Conservation (phyloP, 441 rosid species). For the Omphalea diandra region DNA sequence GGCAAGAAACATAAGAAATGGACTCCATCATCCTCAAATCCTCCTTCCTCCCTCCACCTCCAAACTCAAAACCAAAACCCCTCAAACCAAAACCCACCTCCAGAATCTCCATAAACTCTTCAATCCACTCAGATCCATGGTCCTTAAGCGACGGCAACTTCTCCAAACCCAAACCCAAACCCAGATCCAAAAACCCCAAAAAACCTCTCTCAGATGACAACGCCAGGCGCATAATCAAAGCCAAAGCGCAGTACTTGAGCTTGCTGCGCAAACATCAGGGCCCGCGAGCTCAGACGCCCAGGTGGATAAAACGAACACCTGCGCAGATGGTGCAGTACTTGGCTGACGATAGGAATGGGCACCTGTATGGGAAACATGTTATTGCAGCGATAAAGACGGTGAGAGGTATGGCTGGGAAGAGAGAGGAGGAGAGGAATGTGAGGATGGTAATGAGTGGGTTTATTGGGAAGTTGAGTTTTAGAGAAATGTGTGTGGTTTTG, state of each 20-base stretch:
- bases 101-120: slow-evolving; percentile 32
- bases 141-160: slow-evolving; percentile 68
- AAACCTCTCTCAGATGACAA: slow-evolving; percentile 77
- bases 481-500: slow-evolving; percentile 90
- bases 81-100: slow-evolving; percentile 17
- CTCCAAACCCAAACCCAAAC: slow-evolving; percentile 70
- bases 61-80: slow-evolving; percentile 4
- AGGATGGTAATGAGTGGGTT: slow-evolving; percentile 74
- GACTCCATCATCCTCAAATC: slow-evolving; percentile 14
- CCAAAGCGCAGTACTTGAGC: slow-evolving; percentile 68
- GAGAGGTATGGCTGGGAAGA: slow-evolving; percentile 49
- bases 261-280: slow-evolving; percentile 74
- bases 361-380: slow-evolving; percentile 80
- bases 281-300: slow-evolving; percentile 65
- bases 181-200: slow-evolving; percentile 57
- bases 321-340: slow-evolving; percentile 88
- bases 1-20: not conserved
- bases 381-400: slow-evolving; percentile 77
- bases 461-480: slow-evolving; percentile 67
- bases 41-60: slow-evolving; percentile 13
- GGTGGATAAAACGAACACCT: slow-evolving; percentile 86
- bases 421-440: slow-evolving; percentile 53
- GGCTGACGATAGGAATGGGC: slow-evolving; percentile 72
- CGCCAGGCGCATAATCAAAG: slow-evolving; percentile 83
- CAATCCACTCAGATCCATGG: slow-evolving; percentile 78